Conservation (phyloP, 2,329 filamentous ascomycete genomes). For the Fusarium xylarioides region DNA sequence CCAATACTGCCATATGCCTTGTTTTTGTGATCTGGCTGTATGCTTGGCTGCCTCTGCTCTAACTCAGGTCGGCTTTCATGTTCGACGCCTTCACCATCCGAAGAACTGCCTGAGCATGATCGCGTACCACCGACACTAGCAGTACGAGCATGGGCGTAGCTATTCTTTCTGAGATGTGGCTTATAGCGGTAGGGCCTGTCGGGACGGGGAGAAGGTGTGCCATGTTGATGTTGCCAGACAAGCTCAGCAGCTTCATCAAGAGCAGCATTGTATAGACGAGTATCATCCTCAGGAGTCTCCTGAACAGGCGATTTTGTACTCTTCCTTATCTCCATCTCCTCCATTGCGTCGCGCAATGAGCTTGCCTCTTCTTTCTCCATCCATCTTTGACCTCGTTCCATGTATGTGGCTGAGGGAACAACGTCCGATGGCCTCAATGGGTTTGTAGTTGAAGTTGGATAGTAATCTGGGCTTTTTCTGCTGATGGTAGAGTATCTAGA, state of each 20-base stretch:
- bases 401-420: slow-evolving; percentile 73
- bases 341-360: slow-evolving; percentile 75
- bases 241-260: slow-evolving; percentile 81
- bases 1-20: slow-evolving; percentile 56
- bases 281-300: slow-evolving; percentile 59
- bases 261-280: slow-evolving; percentile 74
- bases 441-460: slow-evolving; percentile 52
- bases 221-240: slow-evolving; percentile 79
- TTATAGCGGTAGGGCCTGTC: slow-evolving; percentile 74
- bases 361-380: slow-evolving; percentile 82
- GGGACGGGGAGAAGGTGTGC: slow-evolving; percentile 61
- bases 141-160: slow-evolving; percentile 73
- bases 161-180: slow-evolving; percentile 74
- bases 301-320: slow-evolving; percentile 39
- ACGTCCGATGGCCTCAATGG: slow-evolving; percentile 67
- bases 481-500: slow-evolving; percentile 61
- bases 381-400: slow-evolving; percentile 78
- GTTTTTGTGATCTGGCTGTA: slow-evolving; percentile 36
- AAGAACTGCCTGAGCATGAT: slow-evolving; percentile 63
- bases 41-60: slow-evolving; percentile 33
- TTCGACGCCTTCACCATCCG: slow-evolving; percentile 55
- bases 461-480: slow-evolving; percentile 61
- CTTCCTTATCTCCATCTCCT: slow-evolving; percentile 72
- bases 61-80: slow-evolving; percentile 44
- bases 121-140: slow-evolving; percentile 62